phyloP scores from a whole-genome alignment of 2,329 filamentous ascomycete species.

The Alternaria burnsii region DNA sequence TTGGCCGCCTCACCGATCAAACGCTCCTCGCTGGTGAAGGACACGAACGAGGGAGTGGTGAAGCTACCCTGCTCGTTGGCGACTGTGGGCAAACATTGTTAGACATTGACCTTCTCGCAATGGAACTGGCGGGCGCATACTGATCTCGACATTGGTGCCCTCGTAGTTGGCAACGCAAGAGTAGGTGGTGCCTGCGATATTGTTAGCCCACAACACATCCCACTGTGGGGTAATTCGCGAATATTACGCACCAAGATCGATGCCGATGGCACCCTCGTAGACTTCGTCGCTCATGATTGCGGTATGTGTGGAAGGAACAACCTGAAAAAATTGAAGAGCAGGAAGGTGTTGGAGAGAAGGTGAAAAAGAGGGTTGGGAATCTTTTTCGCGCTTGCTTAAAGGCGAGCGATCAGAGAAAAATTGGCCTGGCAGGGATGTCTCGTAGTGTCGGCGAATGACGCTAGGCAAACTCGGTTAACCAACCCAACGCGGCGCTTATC shows the following conservation, averaged over 20 bases:
- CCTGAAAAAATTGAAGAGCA: constrained; percentile 39
- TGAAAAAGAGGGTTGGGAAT: constrained; percentile 34
- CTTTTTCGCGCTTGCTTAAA: constrained; percentile 24
- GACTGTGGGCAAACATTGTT: constrained; percentile 60
- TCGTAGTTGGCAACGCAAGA: constrained; percentile 99
- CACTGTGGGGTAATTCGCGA: constrained; percentile 40
- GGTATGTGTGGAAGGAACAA: constrained; percentile 42
- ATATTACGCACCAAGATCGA: constrained; percentile 84
- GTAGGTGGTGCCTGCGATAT: constrained; percentile 88
- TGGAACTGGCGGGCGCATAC: constrained; percentile 58
- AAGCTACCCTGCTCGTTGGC: constrained; percentile 99
- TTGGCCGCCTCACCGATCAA: constrained; percentile 99
- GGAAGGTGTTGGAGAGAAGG: constrained; percentile 43
- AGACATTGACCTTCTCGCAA: constrained; percentile 20
- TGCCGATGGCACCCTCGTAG: constrained; percentile 99
- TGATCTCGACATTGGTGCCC: constrained; percentile 99
- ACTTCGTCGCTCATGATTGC: constrained; percentile 92
- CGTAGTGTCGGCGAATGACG: constrained; percentile 16
- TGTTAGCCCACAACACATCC: constrained; percentile 38
- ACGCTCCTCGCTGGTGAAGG: constrained; percentile 98
- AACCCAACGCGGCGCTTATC: constrained; percentile 18
- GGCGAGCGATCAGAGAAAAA: constrained; percentile 24
- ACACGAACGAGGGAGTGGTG: constrained; percentile 98
- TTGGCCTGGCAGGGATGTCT: constrained; percentile 20
- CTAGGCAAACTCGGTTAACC: constrained; percentile 20